Base-by-base conservation (phyloP, 495 filamentous ascomycete genomes). In the Viridothelium virens region DNA sequence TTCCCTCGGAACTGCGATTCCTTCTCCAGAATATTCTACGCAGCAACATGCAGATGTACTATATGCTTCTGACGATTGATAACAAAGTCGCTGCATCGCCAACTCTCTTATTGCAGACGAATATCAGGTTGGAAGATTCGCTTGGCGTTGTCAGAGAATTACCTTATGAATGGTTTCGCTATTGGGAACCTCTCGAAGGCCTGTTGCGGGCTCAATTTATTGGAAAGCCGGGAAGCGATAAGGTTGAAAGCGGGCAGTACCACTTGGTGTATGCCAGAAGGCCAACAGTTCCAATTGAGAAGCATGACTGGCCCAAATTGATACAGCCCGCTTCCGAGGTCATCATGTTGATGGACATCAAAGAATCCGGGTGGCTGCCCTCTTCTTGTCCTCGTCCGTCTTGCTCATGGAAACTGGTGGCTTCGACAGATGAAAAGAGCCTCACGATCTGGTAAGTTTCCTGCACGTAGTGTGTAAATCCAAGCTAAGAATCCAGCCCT, bases 151-250 rank as follows among this genome's bases (percentile, higher is more conserved):
- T 36, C 9, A 56, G 56, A 39, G 56, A 66, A 33, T 44, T 75
- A 25, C 68, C 65, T 2, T 75, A 70, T 39, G 70, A 73, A 61
- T 72, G 38, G 31, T 75, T 76, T 53, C 64, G 65, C 14, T 64
- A 74, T 59, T 76, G 71, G 71, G 73, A 74, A 67, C 64, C 66
- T 3, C 67, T 70, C 61, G 69, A 73, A 62, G 67, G 71, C 14
- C 68, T 71, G 71, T 65, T 62, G 48, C 48, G 68, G 33, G 65
- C 59, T 46, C 38, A 75, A 38, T 72, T 69, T 59, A 66, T 66
- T 34, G 34, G 66, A 36, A 67, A 65, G 61, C 65, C 67, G 56
- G 65, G 70, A 16, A 67, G 73, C 61, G 31, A 16, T 16, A 68
- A 70, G 38, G 63, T 73, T 0, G n/a, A 16, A 14, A 62, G 67